Base-by-base conservation (phyloP, 345 rosid genomes). In the Salix purpurea region DNA sequence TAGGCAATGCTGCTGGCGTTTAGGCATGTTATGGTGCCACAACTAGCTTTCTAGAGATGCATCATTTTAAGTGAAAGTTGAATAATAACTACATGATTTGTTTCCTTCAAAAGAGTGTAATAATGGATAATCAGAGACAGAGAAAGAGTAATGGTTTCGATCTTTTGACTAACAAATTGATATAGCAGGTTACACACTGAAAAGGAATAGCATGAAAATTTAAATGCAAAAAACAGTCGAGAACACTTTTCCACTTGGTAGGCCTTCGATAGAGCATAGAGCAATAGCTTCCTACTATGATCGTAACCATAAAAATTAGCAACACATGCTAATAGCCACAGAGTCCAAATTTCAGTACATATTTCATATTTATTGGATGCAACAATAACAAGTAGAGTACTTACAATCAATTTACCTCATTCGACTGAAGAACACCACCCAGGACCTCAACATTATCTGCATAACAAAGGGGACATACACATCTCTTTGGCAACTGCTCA, bases 401-500 rank as follows among this genome's bases (percentile, higher is more conserved):
- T 79, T 71, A 69, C 81, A 72, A 77, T 84, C 87, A 86, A 76
- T 76, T 77, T 76, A 83, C 89, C 69, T 77, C 77, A 68, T 81
- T 73, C 72, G 58, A 77, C 74, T 86, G 89, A 72, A 93, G 89
- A 75, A 83, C 83, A 61, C 69, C 85, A 65, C 4, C 85, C 70
- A 87, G 80, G 74, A 80, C 82, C 66, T 91, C 91, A 65, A 83
- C 77, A 81, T 90, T 92, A 74, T 86, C 91, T 32, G 74, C 56
- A 39, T 66, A 76, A 80, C 96, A 94, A 74, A 76, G 64, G 39
- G 93, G 90, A 83, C 97, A 94, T 6, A 77, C 68, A 73, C 93
- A 89, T 72, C 79, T 83, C 81, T 85, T 86, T 79, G 86, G 90
- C 89, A 91, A 72, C 84, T 90, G 91, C 82, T 83, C 85, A 32